A percentile compares a stretch with the other conserved stretches of the same genome.
Evolutionary conservation across 2,329 filamentous ascomycete species (phyloP).

Genomic region (Mariannaea elegans): DNA sequence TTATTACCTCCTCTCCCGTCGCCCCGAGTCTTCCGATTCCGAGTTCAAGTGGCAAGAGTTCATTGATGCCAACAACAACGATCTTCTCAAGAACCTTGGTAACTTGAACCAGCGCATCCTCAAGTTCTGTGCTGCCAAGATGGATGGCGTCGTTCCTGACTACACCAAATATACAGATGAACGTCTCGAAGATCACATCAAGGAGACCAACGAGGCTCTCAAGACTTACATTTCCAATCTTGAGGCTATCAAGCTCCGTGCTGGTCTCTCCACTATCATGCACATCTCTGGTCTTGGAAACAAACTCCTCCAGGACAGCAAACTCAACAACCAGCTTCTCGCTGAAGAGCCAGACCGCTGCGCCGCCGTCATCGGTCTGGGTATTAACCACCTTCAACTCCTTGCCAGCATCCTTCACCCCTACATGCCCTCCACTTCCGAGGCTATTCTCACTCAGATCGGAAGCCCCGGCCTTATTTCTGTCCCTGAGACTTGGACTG

Average conservation of each 20-base stretch:
- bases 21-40: conserved; percentile 86
- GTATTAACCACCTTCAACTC: conserved; percentile 84
- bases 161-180: conserved; percentile 65
- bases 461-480: conserved; percentile 57
- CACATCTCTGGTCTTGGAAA: conserved; percentile 69
- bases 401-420: conserved; percentile 81
- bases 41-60: conserved; percentile 92
- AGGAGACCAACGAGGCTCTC: conserved; percentile 73
- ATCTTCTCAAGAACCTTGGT: conserved; percentile 79
- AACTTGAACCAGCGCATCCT: conserved; percentile 79
- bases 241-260: conserved; percentile 76
- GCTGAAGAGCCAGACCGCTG: conserved; percentile 64
- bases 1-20: conserved; percentile 86
- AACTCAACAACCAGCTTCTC: conserved; percentile 63
- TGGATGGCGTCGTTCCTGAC: conserved; percentile 74
- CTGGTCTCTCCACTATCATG: conserved; percentile 71
- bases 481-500: conserved; percentile 74
- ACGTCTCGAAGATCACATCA: conserved; percentile 61
- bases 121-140: conserved; percentile 81
- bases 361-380: conserved; percentile 74
- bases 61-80: conserved; percentile 86
- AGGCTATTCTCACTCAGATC: conserved; percentile 81
- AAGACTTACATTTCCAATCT: conserved; percentile 73
- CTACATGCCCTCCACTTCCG: conserved; percentile 84
- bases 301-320: conserved; percentile 61